phyloP scores from a whole-genome alignment of 2,329 filamentous ascomycete genomes.

The Aspergillus oerlinghausenensis region DNA sequence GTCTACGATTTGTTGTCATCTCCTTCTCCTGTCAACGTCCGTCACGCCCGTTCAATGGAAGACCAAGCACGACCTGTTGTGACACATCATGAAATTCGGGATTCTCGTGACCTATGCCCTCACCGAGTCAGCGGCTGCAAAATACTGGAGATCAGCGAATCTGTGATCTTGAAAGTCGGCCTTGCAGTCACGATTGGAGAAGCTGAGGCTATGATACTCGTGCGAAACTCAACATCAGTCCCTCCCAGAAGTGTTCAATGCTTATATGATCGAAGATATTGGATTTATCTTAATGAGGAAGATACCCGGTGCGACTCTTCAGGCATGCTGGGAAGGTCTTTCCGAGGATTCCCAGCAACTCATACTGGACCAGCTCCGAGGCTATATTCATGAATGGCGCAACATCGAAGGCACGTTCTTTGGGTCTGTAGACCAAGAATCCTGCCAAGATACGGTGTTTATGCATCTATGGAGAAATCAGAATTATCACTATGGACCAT shows the following conservation, averaged over 20 bases:
- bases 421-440: slow-evolving; percentile 12
- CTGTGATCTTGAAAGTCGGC: too few relatives aligned
- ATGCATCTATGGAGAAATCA: slow-evolving; percentile 14
- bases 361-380: slow-evolving; percentile 6
- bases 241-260: slow-evolving; percentile 11
- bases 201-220: background rate
- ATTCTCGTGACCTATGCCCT: too few relatives aligned
- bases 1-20: too few relatives aligned
- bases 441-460: slow-evolving; percentile 13
- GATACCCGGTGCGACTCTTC: slow-evolving; percentile 5
- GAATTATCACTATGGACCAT: slow-evolving; percentile 14
- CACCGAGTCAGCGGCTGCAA: too few relatives aligned
- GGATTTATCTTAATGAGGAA: slow-evolving; percentile 16
- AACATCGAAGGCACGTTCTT: slow-evolving; percentile 7
- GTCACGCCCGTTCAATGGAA: too few relatives aligned
- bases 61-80: too few relatives aligned
- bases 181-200: background rate
- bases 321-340: slow-evolving; percentile 6
- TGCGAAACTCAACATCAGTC: background rate
- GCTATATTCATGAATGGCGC: slow-evolving; percentile 7
- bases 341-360: slow-evolving; percentile 2
- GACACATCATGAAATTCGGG: too few relatives aligned
- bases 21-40: too few relatives aligned
- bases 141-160: too few relatives aligned
- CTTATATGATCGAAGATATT: slow-evolving; percentile 12